Base-by-base conservation (phyloP, 192 early-diverging fungal genomes). In the Coemansia sp. region DNA sequence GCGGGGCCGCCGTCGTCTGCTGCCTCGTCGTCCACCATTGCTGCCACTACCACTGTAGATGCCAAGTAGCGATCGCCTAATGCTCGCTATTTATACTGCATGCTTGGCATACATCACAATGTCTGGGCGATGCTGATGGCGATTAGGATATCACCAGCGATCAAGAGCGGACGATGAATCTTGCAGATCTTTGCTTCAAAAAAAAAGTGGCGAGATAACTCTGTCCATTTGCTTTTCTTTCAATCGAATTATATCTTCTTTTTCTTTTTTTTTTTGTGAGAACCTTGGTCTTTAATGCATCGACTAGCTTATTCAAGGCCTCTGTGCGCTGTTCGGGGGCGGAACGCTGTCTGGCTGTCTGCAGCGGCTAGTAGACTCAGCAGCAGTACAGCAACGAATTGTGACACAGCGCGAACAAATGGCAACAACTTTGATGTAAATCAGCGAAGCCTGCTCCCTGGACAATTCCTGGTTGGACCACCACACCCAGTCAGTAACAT, bases 401-500 rank as follows among this genome's bases (percentile, higher is more conserved):
- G 47, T 20, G 47, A 51, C n/a, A 10, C n/a, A n/a, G n/a, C 47
- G 18, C 47, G 47, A 51, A 20, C n/a, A n/a, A 59, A 31, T 11
- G 12, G 33, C 6, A 22, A 33, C 43, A 51, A 61, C 22, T 34
- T 51, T 54, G 54, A n/a, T 20, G 41, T 22, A 20, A 59, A 71
- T 29, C 65, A 63, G 61, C 27, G 47, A 18, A 70, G 46, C 20
- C 51, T 83, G 44, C 73, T 83, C 13, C 80, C 80, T 0, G 80
- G 80, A 13, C 80, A 83, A 47, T 68, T 83, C 18, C 70, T 83
- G 3, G 69, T 83, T 18, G 80, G 80, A 12, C 66, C 76, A 8
- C 80, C 80, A 0, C 72, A 83, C 44, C 46, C 80, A 47, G 38
- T 83, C 11, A 83, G 80, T 73, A 83, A 83, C 73, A 83, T 83